Conservation (phyloP, 768 basidiomycete genomes). For the Phaeotremella skinneri region DNA sequence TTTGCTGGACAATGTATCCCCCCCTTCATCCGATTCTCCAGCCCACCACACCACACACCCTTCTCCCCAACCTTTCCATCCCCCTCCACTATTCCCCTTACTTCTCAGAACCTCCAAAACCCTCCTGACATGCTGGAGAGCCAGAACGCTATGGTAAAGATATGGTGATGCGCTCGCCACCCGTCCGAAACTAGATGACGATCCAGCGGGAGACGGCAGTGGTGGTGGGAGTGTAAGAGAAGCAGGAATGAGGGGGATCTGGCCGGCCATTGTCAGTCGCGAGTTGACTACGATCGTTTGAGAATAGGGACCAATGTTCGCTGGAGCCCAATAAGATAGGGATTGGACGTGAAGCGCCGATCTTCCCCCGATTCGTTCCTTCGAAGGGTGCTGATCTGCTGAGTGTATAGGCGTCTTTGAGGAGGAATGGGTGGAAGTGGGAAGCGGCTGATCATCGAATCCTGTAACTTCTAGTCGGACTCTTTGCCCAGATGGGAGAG, state of each 20-base stretch:
- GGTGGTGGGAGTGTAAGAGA: slow-evolving; percentile 67
- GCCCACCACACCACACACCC: slow-evolving; percentile 70
- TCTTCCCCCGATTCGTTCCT: slow-evolving; percentile 53
- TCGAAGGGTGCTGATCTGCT: slow-evolving; percentile 18
- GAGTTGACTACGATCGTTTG: slow-evolving; percentile 79
- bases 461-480: slow-evolving; percentile 79
- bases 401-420: neutral
- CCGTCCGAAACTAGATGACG: no score
- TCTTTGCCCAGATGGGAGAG: slow-evolving; percentile 61
- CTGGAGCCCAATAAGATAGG: slow-evolving; percentile 97
- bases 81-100: slow-evolving; percentile 55
- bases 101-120: slow-evolving; percentile 63
- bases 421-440: neutral
- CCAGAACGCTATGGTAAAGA: slow-evolving; percentile 67
- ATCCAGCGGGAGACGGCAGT: neutral
- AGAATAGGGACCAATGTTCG: slow-evolving; percentile 98
- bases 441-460: slow-evolving; percentile 52
- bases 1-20: slow-evolving; percentile 13
- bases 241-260: slow-evolving; percentile 84
- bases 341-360: slow-evolving; percentile 89
- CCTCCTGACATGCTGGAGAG: slow-evolving; percentile 74
- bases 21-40: slow-evolving; percentile 12
- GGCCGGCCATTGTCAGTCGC: slow-evolving; percentile 85
- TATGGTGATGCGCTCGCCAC: slow-evolving; percentile 47
- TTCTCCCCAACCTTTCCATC: slow-evolving; percentile 66